Evolutionary conservation across 192 early-diverging fungal species (phyloP).

Genomic region (Gorgonomyces haynaldii): DNA sequence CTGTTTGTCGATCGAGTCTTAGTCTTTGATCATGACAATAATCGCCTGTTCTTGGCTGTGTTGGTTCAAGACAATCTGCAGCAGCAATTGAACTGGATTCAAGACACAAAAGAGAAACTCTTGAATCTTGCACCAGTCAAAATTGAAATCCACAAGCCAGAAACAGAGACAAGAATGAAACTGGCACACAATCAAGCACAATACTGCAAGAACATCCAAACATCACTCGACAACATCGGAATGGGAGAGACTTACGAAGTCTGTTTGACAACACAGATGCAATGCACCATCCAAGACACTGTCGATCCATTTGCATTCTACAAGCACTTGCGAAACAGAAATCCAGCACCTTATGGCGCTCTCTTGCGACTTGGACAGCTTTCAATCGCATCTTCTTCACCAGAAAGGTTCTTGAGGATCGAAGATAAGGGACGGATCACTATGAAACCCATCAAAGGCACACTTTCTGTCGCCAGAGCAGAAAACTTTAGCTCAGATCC

Average conservation of each 20-base stretch:
- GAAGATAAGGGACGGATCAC: constrained; percentile 40
- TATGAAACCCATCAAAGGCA: constrained; percentile 98
- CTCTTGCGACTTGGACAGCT: constrained; percentile 42
- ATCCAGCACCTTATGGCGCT: constrained; percentile 80
- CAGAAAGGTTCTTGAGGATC: constrained; percentile 70
- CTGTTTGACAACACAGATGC: constrained; percentile 78
- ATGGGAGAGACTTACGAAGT: constrained; percentile 93
- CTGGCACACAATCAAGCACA: constrained; percentile 13
- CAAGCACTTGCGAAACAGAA: constrained; percentile 48
- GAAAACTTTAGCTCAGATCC: constrained; percentile 29
- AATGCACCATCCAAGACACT: not conserved
- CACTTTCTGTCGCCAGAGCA: constrained; percentile 27
- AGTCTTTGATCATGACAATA: constrained; percentile 53
- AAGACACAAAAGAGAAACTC: constrained; percentile 4
- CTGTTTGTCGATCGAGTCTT: constrained; percentile 65
- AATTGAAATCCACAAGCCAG: not conserved
- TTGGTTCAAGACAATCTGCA: constrained; percentile 4
- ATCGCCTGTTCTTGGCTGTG: constrained; percentile 14
- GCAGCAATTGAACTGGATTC: constrained; percentile 15
- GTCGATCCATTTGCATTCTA: constrained; percentile 42
- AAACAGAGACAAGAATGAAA: constrained; percentile 2
- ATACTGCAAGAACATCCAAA: constrained; percentile 49
- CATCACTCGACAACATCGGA: constrained; percentile 48
- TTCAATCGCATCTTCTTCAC: constrained; percentile 47
- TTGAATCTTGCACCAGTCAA: not conserved